These are phyloP conservation scores for Psidium friedrichsthalianum DNA, from an alignment of 345 rosid genomes.

Conservation along the genomic window DNA sequence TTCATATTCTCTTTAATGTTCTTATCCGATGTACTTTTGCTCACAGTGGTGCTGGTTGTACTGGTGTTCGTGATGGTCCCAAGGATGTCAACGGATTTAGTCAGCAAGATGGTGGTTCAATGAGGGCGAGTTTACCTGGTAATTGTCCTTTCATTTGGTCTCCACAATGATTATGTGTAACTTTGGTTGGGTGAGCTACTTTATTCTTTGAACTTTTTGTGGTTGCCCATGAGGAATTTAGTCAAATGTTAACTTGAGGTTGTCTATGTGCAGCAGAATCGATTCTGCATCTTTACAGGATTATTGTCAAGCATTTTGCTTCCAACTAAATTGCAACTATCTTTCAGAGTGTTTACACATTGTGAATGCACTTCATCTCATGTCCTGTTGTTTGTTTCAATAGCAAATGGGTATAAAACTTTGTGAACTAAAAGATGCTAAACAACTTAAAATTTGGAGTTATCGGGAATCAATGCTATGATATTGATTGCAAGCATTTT, in stretches of 20 bases:
- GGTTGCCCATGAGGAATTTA: background rate
- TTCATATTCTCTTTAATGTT: background rate
- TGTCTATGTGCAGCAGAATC: background rate
- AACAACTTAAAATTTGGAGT: background rate
- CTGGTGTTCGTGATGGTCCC: conserved; percentile 3
- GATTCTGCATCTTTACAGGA: background rate
- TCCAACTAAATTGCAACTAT: background rate
- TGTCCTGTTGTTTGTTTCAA: background rate
- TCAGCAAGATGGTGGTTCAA: conserved; percentile 1
- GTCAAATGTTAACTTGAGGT: background rate
- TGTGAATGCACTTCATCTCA: background rate
- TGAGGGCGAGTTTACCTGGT: background rate
- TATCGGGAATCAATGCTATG: background rate
- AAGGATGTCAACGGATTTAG: conserved; percentile 4
- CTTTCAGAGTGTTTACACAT: background rate
- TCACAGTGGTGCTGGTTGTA: conserved; percentile 7
- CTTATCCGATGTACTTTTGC: background rate
- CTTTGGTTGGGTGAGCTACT: background rate
- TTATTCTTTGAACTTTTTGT: background rate
- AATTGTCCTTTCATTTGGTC: background rate
- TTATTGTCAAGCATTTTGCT: background rate
- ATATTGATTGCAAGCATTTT: background rate
- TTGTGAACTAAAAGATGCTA: background rate
- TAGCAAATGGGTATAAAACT: background rate
- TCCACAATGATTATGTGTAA: background rate